Evolutionary conservation across 306 rosid genomes (phyloP), one percentile per base, ranked within the genome.

Genomic region (Carpinus viminea): DNA sequence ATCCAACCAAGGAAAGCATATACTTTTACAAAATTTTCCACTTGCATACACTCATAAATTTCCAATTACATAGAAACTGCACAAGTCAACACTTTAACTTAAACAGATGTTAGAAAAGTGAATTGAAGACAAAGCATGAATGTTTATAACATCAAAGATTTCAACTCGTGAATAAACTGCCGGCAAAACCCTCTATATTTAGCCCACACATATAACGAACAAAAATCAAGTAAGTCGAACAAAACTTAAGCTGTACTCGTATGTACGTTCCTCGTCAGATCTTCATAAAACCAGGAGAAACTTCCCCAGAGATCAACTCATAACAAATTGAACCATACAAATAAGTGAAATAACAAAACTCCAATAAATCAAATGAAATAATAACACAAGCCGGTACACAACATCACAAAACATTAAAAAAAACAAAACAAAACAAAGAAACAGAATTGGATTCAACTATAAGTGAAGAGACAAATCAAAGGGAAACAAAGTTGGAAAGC

Each of bases 211-310:
- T 17, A 5, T 10, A 53, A 70, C 45, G 45, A 11, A 12, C 61
- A 68, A 54, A 82, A 41, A 81, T 57, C 53, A 62, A 76, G 21
- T 34, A 16, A 46, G 17, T 47, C 56, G 57, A 52, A 46, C 76
- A 76, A 75, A 62, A 72, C 62, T 79, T 71, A 79, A 70, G 78
- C 38, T 70, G 21, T 6, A 70, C 15, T 12, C 47, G 61, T 47
- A 57, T 73, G 9, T 47, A 57, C 70, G 9, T 34, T 62, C 3
- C 54, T 46, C 68, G 76, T 76, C 76, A 83, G 84, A 89, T 80
- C 89, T 82, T 79, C 75, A 72, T 61, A 80, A 1, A 82, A 50
- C 68, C 79, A 79, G 72, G 10, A 51, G 18, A 38, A 78, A 70
- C 64, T 38, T 45, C 28, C 28, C 18, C 10, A 65, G 11, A 57